Evolutionary conservation across 495 filamentous ascomycete genomes (phyloP).

Genomic region (Podospora anserina): DNA sequence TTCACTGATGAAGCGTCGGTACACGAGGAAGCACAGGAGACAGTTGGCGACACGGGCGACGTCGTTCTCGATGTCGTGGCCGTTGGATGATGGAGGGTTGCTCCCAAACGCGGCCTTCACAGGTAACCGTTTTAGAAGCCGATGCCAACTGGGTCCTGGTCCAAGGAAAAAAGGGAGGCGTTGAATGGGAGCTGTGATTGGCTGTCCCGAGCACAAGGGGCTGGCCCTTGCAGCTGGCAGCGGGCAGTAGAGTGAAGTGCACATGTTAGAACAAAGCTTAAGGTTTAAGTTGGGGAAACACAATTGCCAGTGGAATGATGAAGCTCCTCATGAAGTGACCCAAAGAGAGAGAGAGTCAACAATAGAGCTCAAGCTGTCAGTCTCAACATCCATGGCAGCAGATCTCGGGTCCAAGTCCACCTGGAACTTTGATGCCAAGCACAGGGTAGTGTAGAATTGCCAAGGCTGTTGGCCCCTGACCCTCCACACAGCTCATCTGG

Average conservation of each 20-base stretch:
- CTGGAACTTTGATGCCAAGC: background rate
- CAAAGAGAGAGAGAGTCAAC: background rate
- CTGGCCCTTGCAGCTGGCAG: background rate
- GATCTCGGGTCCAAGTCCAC: background rate
- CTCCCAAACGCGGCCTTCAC: background rate
- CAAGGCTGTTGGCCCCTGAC: background rate
- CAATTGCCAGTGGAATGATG: background rate
- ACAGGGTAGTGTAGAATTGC: slow-evolving; percentile 1
- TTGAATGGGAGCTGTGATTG: slow-evolving; percentile 4
- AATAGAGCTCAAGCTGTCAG: background rate
- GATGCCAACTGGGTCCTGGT: background rate
- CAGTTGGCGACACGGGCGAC: background rate
- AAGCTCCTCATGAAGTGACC: background rate
- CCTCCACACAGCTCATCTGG: background rate
- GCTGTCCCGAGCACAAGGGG: background rate
- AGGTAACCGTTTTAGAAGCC: background rate
- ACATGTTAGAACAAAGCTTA: background rate
- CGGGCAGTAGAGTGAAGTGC: background rate
- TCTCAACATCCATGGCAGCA: background rate
- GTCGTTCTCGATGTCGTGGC: background rate
- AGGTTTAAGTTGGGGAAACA: background rate
- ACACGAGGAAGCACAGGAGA: background rate
- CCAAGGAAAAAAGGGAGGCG: slow-evolving; percentile 2
- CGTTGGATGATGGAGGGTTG: background rate
- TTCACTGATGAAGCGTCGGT: background rate